Base-by-base conservation (phyloP, 805 yeast species). In the Dipodascus geniculatus region DNA sequence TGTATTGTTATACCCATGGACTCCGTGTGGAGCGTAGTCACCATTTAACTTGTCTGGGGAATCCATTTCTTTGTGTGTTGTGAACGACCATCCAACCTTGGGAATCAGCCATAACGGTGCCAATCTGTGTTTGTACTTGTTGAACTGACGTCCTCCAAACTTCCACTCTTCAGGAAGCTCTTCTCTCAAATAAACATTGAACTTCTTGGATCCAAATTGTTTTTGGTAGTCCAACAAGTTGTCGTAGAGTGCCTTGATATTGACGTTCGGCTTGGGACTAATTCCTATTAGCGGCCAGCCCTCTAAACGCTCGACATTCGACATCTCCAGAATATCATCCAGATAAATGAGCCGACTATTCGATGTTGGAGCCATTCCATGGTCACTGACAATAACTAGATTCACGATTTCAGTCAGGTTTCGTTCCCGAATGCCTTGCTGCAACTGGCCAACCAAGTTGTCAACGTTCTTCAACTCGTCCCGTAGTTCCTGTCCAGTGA, bases 101-200 rank as follows among this genome's bases (percentile, higher is more conserved):
- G 96, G 96, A 1, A 90, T 72, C 2, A 90, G 65, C 91, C 96
- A 87, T 24, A 90, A 67, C 0, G 95, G 95, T 0, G 96, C 95
- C 20, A 88, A 71, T 56, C 96, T 74, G 49, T 79, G 72, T 54
- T 76, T 71, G 63, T 74, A 84, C 3, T 50, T 31, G n/a, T 16
- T 49, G 48, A 22, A 11, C 55, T 57, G 31, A 17, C 56, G 49
- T 0, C 74, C 75, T 16, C 87, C 87, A 65, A 83, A 84, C 22
- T 79, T 64, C 75, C 81, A 76, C 49, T 77, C 77, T 14, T 22
- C 56, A 0, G 75, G 76, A 60, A 87, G 66, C 22, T 83, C 81
- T 23, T 82, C 84, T 22, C 74, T 73, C 48, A 67, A 61, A 63
- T 73, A 83, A 2, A 85, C 71, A 38, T 38, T 17, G 44, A 38